Conservation (phyloP, 306 rosid species). For the Abrus pulchellus region DNA sequence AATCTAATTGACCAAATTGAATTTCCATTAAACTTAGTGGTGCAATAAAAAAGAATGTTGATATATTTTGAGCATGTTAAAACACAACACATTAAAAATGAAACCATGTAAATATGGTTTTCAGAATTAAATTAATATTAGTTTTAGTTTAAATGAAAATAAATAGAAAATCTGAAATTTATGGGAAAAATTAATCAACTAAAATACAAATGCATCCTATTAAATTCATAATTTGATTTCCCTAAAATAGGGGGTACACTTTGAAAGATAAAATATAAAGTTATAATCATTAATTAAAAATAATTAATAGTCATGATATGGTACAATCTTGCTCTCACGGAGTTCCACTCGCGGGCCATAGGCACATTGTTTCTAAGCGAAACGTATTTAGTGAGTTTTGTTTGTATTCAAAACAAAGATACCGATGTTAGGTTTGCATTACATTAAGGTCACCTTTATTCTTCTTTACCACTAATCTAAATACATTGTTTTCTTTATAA, state of each 20-base stretch:
- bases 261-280: neutral
- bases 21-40: neutral
- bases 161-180: neutral
- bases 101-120: neutral
- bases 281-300: conserved; percentile 17
- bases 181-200: neutral
- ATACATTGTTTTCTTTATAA: conserved; percentile 40
- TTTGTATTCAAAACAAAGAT: conserved; percentile 67
- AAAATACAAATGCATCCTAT: conserved; percentile 24
- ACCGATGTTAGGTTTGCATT: conserved; percentile 73
- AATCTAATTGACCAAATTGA: conserved; percentile 13
- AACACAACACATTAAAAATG: neutral
- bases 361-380: conserved; percentile 49
- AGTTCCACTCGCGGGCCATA: conserved; percentile 61
- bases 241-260: conserved; percentile 22
- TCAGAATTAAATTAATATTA: neutral
- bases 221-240: neutral
- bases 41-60: neutral
- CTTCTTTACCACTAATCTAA: conserved; percentile 55
- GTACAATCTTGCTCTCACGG: conserved; percentile 31
- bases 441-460: conserved; percentile 61
- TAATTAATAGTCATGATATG: conserved; percentile 24
- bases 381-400: conserved; percentile 61
- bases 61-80: neutral
- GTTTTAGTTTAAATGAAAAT: neutral